A percentile compares a stretch with the other conserved stretches of the same genome.
Evolutionary conservation across 2,329 filamentous ascomycete genomes (phyloP).

Genomic region (Pseudogymnoascus sp.): DNA sequence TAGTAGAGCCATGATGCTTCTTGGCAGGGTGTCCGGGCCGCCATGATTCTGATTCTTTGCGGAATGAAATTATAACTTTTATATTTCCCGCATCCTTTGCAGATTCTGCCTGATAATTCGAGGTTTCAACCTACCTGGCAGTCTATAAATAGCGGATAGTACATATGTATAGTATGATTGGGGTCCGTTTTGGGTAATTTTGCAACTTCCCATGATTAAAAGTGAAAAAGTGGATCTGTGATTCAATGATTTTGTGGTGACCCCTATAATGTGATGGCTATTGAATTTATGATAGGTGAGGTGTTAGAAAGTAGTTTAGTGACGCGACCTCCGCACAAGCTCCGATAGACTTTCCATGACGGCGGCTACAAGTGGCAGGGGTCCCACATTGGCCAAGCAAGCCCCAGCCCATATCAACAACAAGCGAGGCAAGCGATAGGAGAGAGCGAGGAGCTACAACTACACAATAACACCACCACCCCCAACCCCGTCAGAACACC

Average conservation of each 20-base stretch:
- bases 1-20: background rate
- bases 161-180: background rate
- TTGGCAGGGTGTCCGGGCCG: background rate
- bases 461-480: slow-evolving; percentile 6
- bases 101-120: background rate
- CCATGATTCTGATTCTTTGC: background rate
- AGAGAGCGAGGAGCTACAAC: background rate
- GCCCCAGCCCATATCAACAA: background rate
- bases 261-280: background rate
- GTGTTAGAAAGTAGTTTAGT: slow-evolving; percentile 6
- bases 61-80: background rate
- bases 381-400: slow-evolving; percentile 6
- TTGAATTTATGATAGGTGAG: background rate
- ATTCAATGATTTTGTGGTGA: slow-evolving; percentile 4
- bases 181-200: background rate
- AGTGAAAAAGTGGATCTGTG: background rate
- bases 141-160: background rate
- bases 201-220: background rate
- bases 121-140: background rate
- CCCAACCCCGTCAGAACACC: background rate
- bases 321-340: background rate
- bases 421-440: slow-evolving; percentile 9
- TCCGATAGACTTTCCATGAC: slow-evolving; percentile 5
- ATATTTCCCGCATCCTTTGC: background rate
- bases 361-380: slow-evolving; percentile 4